A percentile compares a stretch with the other conserved stretches of the same genome.
These are phyloP conservation scores for Aspergillus ochraceus DNA, from an alignment of 2,329 filamentous ascomycete species.

Conservation along the genomic window DNA sequence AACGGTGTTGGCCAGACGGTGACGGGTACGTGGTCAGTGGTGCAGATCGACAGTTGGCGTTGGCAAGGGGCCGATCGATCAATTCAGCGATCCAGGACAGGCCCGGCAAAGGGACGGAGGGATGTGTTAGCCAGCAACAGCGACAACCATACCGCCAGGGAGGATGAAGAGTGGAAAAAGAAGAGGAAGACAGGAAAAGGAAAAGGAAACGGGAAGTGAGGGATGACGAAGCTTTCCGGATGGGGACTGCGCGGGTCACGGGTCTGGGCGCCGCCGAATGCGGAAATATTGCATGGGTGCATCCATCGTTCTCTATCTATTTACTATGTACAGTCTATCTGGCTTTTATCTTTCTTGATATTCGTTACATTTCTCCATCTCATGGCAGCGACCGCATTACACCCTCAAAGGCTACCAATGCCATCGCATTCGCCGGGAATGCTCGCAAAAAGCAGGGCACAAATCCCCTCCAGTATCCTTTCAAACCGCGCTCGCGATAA, in stretches of 20 bases:
- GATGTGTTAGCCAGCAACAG: slow-evolving; percentile 12
- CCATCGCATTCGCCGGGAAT: slow-evolving; percentile 94
- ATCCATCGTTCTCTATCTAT: not conserved
- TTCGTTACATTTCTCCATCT: not conserved
- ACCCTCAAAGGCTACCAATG: slow-evolving; percentile 87
- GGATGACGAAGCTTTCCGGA: not conserved
- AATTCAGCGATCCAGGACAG: not conserved
- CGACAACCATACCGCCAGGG: not conserved
- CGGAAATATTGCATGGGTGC: slow-evolving; percentile 2
- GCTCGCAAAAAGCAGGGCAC: slow-evolving; percentile 89
- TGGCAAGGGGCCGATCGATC: not conserved
- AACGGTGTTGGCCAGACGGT: slow-evolving; percentile 9
- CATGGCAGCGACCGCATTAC: slow-evolving; percentile 67
- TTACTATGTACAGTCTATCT: not conserved
- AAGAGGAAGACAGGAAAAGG: not conserved
- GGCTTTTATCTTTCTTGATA: not conserved
- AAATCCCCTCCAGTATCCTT: slow-evolving; percentile 90
- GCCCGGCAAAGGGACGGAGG: not conserved
- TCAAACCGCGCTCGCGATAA: slow-evolving; percentile 72
- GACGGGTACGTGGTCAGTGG: slow-evolving; percentile 18
- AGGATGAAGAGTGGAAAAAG: not conserved
- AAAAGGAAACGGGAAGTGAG: not conserved
- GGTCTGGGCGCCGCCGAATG: slow-evolving; percentile 1
- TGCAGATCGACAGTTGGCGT: slow-evolving; percentile 1
- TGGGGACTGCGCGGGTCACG: not conserved